A percentile compares a stretch with the other conserved stretches of the same genome.
Evolutionary conservation across 306 rosid species (phyloP).

Genomic region (Comarum palustre): DNA sequence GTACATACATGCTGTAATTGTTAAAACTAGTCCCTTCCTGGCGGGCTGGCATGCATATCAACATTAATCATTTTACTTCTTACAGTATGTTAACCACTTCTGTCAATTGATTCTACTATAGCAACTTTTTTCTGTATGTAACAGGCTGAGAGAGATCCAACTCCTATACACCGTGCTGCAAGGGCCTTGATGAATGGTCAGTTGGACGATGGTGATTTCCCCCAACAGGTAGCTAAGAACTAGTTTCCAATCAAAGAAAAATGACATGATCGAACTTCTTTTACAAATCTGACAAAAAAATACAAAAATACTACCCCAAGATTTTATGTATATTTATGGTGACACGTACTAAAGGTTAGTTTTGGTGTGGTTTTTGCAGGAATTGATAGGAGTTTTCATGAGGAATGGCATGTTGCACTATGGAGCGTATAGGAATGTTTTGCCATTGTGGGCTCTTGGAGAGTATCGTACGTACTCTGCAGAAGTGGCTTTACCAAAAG

Average conservation of each 20-base stretch:
- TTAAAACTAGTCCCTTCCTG: too few relatives aligned
- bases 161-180: constrained; percentile 42
- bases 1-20: neutral
- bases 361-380: neutral
- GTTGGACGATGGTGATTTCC: too few relatives aligned
- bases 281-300: too few relatives aligned
- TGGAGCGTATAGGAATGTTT: neutral
- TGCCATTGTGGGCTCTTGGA: neutral
- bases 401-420: neutral
- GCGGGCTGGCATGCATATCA: too few relatives aligned
- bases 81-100: neutral
- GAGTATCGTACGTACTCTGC: neutral
- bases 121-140: neutral
- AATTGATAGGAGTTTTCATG: neutral
- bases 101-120: neutral
- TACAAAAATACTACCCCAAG: too few relatives aligned
- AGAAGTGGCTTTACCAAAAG: neutral
- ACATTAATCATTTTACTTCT: too few relatives aligned
- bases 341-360: neutral
- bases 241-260: constrained; percentile 27
- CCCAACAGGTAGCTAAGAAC: constrained; percentile 34
- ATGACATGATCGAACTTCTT: too few relatives aligned
- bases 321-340: too few relatives aligned
- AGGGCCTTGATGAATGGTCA: constrained; percentile 29
- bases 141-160: constrained; percentile 35